phyloP scores from a whole-genome alignment of 2,329 filamentous ascomycete species.

The Neocucurbitaria cava region DNA sequence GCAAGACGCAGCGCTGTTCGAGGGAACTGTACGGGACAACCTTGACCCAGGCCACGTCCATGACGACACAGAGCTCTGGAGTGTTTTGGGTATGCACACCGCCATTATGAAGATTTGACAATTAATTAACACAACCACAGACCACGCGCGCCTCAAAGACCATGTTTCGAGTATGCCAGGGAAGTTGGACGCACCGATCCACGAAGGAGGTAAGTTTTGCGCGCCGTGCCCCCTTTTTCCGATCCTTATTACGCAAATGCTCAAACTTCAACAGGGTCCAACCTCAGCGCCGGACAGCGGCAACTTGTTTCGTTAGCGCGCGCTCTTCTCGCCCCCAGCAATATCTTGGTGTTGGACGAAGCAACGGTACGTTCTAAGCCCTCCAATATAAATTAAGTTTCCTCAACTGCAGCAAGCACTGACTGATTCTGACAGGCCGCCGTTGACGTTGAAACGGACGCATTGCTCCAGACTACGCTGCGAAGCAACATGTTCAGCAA shows the following conservation, averaged over 20 bases:
- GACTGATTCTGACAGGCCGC: constrained; percentile 57
- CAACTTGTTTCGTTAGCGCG: constrained; percentile 94
- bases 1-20: constrained; percentile 95
- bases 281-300: constrained; percentile 92
- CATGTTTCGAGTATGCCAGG: constrained; percentile 87
- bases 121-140: constrained; percentile 55
- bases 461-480: constrained; percentile 68
- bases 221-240: background rate
- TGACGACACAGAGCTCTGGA: constrained; percentile 97
- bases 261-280: constrained; percentile 70
- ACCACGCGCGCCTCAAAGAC: constrained; percentile 92
- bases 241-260: too few species aligned
- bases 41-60: constrained; percentile 93
- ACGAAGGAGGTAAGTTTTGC: constrained; percentile 83
- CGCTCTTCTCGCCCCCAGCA: constrained; percentile 91
- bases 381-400: background rate
- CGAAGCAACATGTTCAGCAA: constrained; percentile 78
- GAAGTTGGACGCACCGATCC: constrained; percentile 85
- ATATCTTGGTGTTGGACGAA: constrained; percentile 96
- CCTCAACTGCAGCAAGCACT: background rate
- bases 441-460: constrained; percentile 74
- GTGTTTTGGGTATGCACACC: constrained; percentile 76
- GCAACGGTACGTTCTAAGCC: constrained; percentile 76
- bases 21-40: constrained; percentile 92
- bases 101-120: background rate